phyloP scores from a whole-genome alignment of 2,329 filamentous ascomycete species.

The Aureobasidium sp. region DNA sequence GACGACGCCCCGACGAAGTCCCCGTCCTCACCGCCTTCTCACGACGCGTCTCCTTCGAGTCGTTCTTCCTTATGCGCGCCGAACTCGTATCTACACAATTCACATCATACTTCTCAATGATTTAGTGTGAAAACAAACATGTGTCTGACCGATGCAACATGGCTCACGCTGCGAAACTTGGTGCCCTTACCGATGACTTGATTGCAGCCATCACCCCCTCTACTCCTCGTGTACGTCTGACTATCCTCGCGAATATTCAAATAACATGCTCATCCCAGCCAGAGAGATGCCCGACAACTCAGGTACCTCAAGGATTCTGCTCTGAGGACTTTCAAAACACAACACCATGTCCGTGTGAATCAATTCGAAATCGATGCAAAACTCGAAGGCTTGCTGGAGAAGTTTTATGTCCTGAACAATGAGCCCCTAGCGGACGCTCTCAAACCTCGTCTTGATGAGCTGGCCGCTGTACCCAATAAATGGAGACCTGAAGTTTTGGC shows the following conservation, averaged over 20 bases:
- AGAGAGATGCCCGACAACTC: slow-evolving; percentile 23
- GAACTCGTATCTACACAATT: not conserved
- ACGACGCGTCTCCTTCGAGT: not conserved
- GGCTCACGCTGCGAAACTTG: slow-evolving; percentile 61
- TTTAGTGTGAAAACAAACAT: not conserved
- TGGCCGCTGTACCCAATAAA: slow-evolving; percentile 48
- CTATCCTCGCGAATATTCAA: no score
- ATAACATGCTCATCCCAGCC: not conserved
- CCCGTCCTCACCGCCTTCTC: slow-evolving; percentile 10
- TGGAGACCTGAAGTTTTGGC: slow-evolving; percentile 75
- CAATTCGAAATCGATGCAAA: slow-evolving; percentile 40
- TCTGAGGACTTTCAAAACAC: slow-evolving; percentile 31
- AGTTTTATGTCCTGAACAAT: slow-evolving; percentile 70
- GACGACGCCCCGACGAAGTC: slow-evolving; percentile 5
- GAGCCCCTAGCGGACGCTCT: slow-evolving; percentile 71
- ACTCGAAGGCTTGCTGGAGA: slow-evolving; percentile 60
- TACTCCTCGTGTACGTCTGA: not conserved
- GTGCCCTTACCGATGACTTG: slow-evolving; percentile 61
- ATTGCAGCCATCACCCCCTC: slow-evolving; percentile 50
- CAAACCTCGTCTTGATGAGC: slow-evolving; percentile 48
- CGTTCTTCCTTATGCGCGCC: not conserved
- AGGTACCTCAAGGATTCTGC: slow-evolving; percentile 32
- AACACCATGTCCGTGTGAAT: slow-evolving; percentile 39
- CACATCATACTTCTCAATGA: not conserved
- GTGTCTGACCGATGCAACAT: slow-evolving; percentile 39